Evolutionary conservation across 2,329 filamentous ascomycete genomes (phyloP), one percentile per base, ranked within the genome.

Genomic region (Fusarium tupiense): DNA sequence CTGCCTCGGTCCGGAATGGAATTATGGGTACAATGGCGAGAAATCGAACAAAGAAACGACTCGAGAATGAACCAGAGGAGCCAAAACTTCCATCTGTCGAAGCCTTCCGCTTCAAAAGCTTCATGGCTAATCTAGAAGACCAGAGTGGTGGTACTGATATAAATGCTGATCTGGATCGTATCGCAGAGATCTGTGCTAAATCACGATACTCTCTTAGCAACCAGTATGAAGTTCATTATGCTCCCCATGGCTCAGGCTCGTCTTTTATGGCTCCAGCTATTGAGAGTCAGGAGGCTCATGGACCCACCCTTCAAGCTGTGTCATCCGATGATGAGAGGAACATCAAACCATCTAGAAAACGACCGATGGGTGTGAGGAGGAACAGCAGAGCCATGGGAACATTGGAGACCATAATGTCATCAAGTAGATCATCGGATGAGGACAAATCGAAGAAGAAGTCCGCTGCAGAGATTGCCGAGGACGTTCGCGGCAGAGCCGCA

Each of bases 341-440:
- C 43, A 78, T 81, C 29, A 80, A 79, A 33, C 80, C 82, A 17
- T 82, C 83, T 5, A 81, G 81, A 59, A 84, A 83, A 72, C 82
- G 86, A 26, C 82, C 85, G 26, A 83, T 83, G 49, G 82, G 81
- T 1, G 80, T 80, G 4, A 83, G 87, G 44, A 82, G 86, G 47
- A 85, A 85, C 61, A 90, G 88, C 67, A 84, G 84, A 31, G 90
- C 90, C 10, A 89, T 91, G 79, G 89, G 89, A 7, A 91, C 89
- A 2, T 81, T 92, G 8, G 90, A 92, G 76, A 92, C 90, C 2
- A 92, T 92, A 77, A 91, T 91, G 85, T 91, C 89, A 31, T 90
- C 89, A 1, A 91, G 90, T 69, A 86, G 89, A 33, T 91, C 90
- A 4, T 91, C 90, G 0, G 89, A 91, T 31, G 90, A 91, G 72